These are phyloP conservation scores for Rhizoctonia solani DNA, from an alignment of 1,284 basidiomycete genomes.

Conservation along the genomic window DNA sequence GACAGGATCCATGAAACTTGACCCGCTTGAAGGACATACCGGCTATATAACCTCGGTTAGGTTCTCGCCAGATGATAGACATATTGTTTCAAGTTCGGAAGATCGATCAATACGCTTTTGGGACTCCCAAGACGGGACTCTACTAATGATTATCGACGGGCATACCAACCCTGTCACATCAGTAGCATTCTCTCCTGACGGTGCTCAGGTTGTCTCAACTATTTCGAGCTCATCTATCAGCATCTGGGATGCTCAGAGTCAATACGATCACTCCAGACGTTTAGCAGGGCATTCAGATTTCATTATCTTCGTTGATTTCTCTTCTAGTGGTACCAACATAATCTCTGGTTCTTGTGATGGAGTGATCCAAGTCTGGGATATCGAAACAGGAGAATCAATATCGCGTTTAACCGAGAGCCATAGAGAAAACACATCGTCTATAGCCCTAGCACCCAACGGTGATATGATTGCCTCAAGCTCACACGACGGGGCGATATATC, in stretches of 20 bases:
- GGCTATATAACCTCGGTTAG: too few species aligned
- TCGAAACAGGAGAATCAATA: too few species aligned
- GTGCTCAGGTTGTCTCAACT: background rate
- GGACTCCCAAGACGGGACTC: too few species aligned
- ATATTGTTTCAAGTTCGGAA: too few species aligned
- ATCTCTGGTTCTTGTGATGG: constrained; percentile 36
- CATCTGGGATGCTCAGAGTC: background rate
- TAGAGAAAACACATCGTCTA: background rate
- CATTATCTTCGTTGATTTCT: constrained; percentile 41
- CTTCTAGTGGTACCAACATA: constrained; percentile 23
- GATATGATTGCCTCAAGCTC: too few species aligned
- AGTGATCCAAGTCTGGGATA: constrained; percentile 35
- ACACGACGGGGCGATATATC: too few species aligned
- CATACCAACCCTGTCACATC: background rate
- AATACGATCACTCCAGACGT: background rate
- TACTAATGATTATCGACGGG: too few species aligned
- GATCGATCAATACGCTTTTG: too few species aligned
- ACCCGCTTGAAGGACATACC: too few species aligned
- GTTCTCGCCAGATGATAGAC: too few species aligned
- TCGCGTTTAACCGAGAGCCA: background rate
- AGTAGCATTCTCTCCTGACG: constrained; percentile 22
- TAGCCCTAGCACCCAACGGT: constrained; percentile 7
- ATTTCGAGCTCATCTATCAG: background rate
- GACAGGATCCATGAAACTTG: background rate
- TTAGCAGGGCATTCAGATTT: constrained; percentile 1